A percentile compares a stretch with the other conserved stretches of the same genome.
Evolutionary conservation across 116 monocot species (phyloP).

Genomic region (Dioscorea cayenensis): DNA sequence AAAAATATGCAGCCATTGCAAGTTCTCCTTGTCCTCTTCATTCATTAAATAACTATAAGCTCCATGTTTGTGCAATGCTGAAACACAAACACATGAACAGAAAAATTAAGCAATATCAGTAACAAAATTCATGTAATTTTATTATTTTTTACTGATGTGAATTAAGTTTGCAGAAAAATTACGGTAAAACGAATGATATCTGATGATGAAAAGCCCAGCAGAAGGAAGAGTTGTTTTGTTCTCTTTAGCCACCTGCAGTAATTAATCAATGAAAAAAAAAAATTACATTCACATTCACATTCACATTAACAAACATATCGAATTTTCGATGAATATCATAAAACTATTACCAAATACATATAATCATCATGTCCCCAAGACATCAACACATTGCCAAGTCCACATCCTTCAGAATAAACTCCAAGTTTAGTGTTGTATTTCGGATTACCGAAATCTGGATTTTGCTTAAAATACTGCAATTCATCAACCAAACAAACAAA

Average conservation of each 20-base stretch:
- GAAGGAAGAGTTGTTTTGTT: slow-evolving; percentile 81
- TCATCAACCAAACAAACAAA: background rate
- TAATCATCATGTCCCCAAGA: slow-evolving; percentile 96
- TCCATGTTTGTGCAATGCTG: slow-evolving; percentile 78
- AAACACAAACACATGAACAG: background rate
- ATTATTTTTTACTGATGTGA: background rate
- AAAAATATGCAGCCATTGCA: slow-evolving; percentile 87
- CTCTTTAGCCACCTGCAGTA: slow-evolving; percentile 72
- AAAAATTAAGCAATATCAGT: background rate
- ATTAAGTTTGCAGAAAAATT: slow-evolving; percentile 3
- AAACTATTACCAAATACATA: slow-evolving; percentile 67
- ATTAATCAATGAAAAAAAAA: background rate
- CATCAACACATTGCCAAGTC: slow-evolving; percentile 77
- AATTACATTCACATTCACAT: background rate
- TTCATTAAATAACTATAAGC: slow-evolving; percentile 84
- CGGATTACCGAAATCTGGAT: slow-evolving; percentile 58
- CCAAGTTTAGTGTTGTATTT: slow-evolving; percentile 55
- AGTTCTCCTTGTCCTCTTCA: slow-evolving; percentile 77
- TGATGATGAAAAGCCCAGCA: slow-evolving; percentile 78
- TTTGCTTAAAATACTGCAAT: slow-evolving; percentile 50
- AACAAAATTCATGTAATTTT: too few species aligned
- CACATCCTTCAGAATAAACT: slow-evolving; percentile 69
- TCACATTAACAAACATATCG: background rate
- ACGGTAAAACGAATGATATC: slow-evolving; percentile 98
- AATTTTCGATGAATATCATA: background rate